Evolutionary conservation across 2,329 filamentous ascomycete genomes (phyloP), one percentile per base, ranked within the genome.

Genomic region (Xylogone sp.): DNA sequence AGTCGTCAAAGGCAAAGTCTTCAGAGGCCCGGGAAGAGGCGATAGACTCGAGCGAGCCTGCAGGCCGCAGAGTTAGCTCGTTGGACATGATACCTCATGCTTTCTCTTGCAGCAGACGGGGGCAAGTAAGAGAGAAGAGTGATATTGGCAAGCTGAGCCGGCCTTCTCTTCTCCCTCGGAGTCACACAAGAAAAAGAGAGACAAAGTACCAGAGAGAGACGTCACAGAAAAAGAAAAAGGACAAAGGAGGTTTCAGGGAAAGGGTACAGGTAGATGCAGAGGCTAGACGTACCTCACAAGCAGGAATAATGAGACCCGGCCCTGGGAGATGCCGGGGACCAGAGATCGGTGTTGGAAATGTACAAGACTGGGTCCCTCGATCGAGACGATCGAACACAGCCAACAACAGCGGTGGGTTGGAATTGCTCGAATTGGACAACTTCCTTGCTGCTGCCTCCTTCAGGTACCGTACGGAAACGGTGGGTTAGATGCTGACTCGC

Each of bases 51-150:
- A 58, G 51, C 50, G 60, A 59, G 55, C 57, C 62, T 62, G 53
- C 34, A 50, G 62, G 58, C 52, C 56, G 56, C 53, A 59, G 56
- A 52, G 59, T 65, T 52, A 65, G 61, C 59, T 61, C 58, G 49
- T 65, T 57, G 56, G 62, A 50, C 63, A 65, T 66, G 52, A 53
- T 61, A 49, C 58, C 47, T 60, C 62, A 64, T 64, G 53, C 58
- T 60, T 46, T 43, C 21, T 27, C 16, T 20, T 16, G 42, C 43
- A 18, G 13, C 4, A 45, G 24, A 27, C 24, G 47, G 29, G 22
- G 21, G 47, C 10, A 43, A 5, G 31, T 12, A n/a, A 47, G 21
- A 34, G 18, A 22, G n/a, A 29, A 13, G 45, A 31, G 7, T n/a
- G 20, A 34, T n/a, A 39, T 20, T n/a, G 10, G 4, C 42, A 43